These are phyloP conservation scores for Candida smagusa DNA, from an alignment of 1,139 yeast genomes.

Conservation along the genomic window DNA sequence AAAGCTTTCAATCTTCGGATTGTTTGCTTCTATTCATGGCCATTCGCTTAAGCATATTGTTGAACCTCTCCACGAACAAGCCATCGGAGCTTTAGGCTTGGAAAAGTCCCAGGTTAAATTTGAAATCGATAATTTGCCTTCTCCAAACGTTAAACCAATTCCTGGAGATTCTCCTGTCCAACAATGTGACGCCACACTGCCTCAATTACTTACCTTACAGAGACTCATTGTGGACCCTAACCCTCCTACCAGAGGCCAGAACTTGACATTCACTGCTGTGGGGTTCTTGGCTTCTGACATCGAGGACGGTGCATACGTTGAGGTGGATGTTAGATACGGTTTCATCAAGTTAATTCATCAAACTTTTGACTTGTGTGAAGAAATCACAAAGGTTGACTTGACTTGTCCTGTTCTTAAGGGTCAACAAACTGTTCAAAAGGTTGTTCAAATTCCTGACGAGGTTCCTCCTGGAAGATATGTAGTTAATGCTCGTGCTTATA, in stretches of 20 bases:
- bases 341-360: constrained; percentile 82
- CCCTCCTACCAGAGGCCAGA: constrained; percentile 81
- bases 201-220: constrained; percentile 63
- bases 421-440: constrained; percentile 57
- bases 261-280: constrained; percentile 71
- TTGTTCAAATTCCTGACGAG: constrained; percentile 82
- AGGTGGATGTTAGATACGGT: constrained; percentile 89
- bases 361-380: constrained; percentile 88
- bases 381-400: constrained; percentile 75
- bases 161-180: constrained; percentile 89
- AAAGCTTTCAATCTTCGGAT: constrained; percentile 16
- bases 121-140: constrained; percentile 13
- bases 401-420: constrained; percentile 80
- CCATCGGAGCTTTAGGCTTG: constrained; percentile 16
- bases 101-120: constrained; percentile 9
- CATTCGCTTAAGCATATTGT: constrained; percentile 22
- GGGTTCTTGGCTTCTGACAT: constrained; percentile 60
- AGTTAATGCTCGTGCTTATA: constrained; percentile 86
- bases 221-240: constrained; percentile 68
- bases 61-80: constrained; percentile 17
- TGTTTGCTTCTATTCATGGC: constrained; percentile 19
- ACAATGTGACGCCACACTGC: constrained; percentile 63
- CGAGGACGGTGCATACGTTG: constrained; percentile 85
- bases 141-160: constrained; percentile 56
- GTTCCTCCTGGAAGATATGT: constrained; percentile 93